A percentile compares a stretch with the other conserved stretches of the same genome.
phyloP scores from a whole-genome alignment of 495 filamentous ascomycete species.

The Neurospora tetrasperma region DNA sequence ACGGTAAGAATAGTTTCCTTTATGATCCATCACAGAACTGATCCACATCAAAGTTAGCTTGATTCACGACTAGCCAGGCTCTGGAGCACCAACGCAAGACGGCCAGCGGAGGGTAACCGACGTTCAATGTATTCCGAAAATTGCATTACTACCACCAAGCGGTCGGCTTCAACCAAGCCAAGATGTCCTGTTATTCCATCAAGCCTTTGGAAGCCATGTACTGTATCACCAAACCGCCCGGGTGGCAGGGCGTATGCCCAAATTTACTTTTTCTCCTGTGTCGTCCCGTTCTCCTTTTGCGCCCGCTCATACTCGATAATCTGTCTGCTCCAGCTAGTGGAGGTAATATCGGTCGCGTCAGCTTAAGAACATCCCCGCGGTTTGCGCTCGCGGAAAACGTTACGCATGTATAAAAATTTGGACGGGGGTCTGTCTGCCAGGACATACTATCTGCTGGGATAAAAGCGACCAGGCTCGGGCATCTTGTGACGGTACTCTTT shows the following conservation, averaged over 20 bases:
- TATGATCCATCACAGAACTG: neutral
- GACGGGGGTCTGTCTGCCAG: neutral
- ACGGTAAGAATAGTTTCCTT: neutral
- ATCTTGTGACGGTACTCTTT: constrained; percentile 69
- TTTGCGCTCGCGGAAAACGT: neutral
- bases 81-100: neutral
- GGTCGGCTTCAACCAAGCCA: neutral
- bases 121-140: neutral
- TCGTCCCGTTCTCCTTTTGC: constrained; percentile 39
- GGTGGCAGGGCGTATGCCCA: neutral
- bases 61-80: neutral
- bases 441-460: constrained; percentile 89
- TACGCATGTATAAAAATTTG: neutral
- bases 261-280: constrained; percentile 9
- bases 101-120: neutral
- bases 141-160: neutral
- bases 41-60: neutral
- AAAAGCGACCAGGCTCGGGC: constrained; percentile 82
- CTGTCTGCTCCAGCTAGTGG: constrained; percentile 75
- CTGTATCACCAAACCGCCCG: neutral
- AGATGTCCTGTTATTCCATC: neutral
- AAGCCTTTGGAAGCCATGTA: neutral
- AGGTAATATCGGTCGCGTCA: neutral
- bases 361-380: neutral
- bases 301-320: constrained; percentile 78